Conservation (phyloP, 179 eudicot genomes). For the Spinacia oleracea region DNA sequence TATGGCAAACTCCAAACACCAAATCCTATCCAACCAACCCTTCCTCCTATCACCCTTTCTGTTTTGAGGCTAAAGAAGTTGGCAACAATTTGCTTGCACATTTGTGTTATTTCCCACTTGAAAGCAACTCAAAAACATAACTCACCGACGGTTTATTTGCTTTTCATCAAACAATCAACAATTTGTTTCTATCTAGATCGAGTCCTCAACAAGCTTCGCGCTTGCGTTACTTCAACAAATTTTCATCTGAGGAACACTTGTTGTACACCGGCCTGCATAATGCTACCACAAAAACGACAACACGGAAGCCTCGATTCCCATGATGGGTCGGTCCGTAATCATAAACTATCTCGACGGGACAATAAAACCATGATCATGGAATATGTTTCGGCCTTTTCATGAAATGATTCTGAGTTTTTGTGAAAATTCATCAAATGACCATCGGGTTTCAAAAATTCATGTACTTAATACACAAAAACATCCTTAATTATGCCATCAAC, state of each 20-base stretch:
- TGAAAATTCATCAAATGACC: too few species aligned
- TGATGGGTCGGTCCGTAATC: too few species aligned
- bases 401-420: too few species aligned
- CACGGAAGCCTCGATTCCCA: too few species aligned
- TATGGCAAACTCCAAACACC: background rate
- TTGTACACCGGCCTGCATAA: background rate
- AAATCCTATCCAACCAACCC: background rate
- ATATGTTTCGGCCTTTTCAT: too few species aligned
- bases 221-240: background rate
- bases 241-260: background rate
- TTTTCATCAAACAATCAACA: background rate
- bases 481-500: too few species aligned
- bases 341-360: too few species aligned
- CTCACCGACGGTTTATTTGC: background rate
- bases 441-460: too few species aligned
- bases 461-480: too few species aligned
- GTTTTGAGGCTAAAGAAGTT: background rate
- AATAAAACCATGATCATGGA: too few species aligned
- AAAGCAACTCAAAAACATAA: background rate
- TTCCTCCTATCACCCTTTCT: too few species aligned
- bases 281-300: too few species aligned
- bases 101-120: background rate
- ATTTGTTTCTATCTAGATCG: background rate
- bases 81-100: constrained; percentile 6
- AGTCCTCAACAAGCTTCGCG: background rate